Evolutionary conservation across 2,329 filamentous ascomycete species (phyloP), one percentile per base, ranked within the genome.

Genomic region (Pestalotiopsis sp.): DNA sequence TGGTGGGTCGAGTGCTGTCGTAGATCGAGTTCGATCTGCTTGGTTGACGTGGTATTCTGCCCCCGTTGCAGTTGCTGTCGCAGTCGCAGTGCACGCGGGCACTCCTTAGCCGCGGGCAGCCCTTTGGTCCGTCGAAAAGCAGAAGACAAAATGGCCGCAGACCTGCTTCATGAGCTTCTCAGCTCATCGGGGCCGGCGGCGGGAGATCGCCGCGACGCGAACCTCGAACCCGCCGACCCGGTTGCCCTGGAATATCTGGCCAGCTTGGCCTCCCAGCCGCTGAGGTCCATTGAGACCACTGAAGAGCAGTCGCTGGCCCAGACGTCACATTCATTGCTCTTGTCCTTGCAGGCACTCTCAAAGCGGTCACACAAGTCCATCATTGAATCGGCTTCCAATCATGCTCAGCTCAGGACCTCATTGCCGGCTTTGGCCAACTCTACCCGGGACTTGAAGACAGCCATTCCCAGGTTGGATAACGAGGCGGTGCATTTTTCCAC

Each of bases 351-450:
- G 78, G 88, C 90, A 0, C 89, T 98, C 64, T 95, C 95, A 7
- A 97, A 97, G 75, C 92, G 93, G 73, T 97, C 95, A 0, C 92
- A 98, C 80, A 93, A 92, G 77, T 87, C 91, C 20, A 91, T 98
- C 72, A 94, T 98, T 74, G 86, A 91, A 66, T 96, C 95, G 3
- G 91, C 93, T 25, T 88, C 90, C 73, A 91, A 93, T 74, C 90
- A 98, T 75, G 87, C 89, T n/a, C 90, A 90, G 11, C 86, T 98
- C 7, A 85, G 86, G 64, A 84, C 86, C n/a, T 88, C 91, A 1
- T 84, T 99, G n/a, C 93, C 94, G 0, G 80, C 83, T 14, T 83
- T 98, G 59, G 88, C 88, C 49, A 84, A 86, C 63, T 87, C 92
- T 75, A 88, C 92, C 3, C 84, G 85, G 52, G 87, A 91, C 58